phyloP scores from a whole-genome alignment of 495 filamentous ascomycete species.

The Aspergillus indologenus region DNA sequence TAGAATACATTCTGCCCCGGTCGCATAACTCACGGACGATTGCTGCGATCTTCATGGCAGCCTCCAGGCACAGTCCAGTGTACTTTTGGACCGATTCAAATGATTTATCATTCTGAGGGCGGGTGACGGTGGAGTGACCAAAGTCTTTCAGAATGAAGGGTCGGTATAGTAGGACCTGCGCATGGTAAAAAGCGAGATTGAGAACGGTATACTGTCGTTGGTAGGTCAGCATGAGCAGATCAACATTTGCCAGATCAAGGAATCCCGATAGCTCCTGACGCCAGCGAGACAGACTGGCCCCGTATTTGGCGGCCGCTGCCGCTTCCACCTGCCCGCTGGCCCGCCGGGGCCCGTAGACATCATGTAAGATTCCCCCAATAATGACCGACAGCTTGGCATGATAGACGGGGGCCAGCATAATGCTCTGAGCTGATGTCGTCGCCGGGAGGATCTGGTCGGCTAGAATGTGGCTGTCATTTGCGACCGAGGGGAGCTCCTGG shows the following conservation, averaged over 20 bases:
- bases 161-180: slow-evolving; percentile 25
- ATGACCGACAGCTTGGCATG: slow-evolving; percentile 32
- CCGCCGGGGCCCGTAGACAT: slow-evolving; percentile 22
- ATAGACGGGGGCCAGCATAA: slow-evolving; percentile 42
- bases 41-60: slow-evolving; percentile 18
- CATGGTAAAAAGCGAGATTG: slow-evolving; percentile 27
- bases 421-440: slow-evolving; percentile 27
- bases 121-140: slow-evolving; percentile 4
- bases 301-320: slow-evolving; percentile 16
- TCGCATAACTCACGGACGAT: slow-evolving; percentile 22
- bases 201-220: slow-evolving; percentile 30
- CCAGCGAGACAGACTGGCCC: slow-evolving; percentile 17
- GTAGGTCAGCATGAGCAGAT: slow-evolving; percentile 25
- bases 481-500: slow-evolving; percentile 40
- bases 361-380: slow-evolving; percentile 25
- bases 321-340: slow-evolving; percentile 11
- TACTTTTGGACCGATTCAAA: slow-evolving; percentile 9
- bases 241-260: slow-evolving; percentile 21
- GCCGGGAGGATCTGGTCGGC: slow-evolving; percentile 18
- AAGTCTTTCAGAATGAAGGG: slow-evolving; percentile 26
- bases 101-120: slow-evolving; percentile 1
- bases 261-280: slow-evolving; percentile 21
- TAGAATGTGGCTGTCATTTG: slow-evolving; percentile 40
- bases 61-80: slow-evolving; percentile 15
- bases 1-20: slow-evolving; percentile 19